These are phyloP conservation scores for Posidonia oceanica DNA, from an alignment of 116 monocot species.

Conservation along the genomic window DNA sequence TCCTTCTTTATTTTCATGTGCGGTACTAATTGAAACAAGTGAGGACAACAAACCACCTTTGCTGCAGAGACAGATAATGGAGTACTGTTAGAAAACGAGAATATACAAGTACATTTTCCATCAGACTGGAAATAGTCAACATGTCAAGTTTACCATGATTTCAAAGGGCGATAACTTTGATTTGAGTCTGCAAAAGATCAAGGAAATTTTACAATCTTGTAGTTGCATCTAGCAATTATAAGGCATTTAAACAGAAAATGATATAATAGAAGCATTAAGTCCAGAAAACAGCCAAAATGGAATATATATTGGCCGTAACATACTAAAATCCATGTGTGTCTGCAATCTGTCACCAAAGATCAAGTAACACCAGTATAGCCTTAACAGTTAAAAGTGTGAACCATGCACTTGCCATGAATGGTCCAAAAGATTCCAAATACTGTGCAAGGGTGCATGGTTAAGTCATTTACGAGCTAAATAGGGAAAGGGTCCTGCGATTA, in stretches of 20 bases:
- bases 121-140: neutral
- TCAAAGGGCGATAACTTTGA: conserved; percentile 15
- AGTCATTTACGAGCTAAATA: too few species aligned
- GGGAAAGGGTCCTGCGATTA: too few species aligned
- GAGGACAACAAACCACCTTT: conserved; percentile 8
- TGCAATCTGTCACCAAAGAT: too few species aligned
- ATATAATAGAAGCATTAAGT: neutral
- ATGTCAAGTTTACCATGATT: conserved; percentile 7
- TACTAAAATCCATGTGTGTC: too few species aligned
- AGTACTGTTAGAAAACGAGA: neutral
- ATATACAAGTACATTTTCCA: neutral
- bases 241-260: neutral
- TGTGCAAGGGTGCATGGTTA: too few species aligned
- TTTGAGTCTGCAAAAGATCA: conserved; percentile 10
- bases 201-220: neutral
- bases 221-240: neutral
- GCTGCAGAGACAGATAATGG: conserved; percentile 7
- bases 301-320: too few species aligned
- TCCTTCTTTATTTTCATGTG: neutral
- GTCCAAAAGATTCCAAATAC: neutral
- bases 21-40: neutral
- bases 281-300: neutral
- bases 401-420: neutral
- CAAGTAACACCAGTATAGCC: too few species aligned
- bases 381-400: neutral